Base-by-base conservation (phyloP, 2,329 filamentous ascomycete species). In the Lachnellula hyalina region DNA sequence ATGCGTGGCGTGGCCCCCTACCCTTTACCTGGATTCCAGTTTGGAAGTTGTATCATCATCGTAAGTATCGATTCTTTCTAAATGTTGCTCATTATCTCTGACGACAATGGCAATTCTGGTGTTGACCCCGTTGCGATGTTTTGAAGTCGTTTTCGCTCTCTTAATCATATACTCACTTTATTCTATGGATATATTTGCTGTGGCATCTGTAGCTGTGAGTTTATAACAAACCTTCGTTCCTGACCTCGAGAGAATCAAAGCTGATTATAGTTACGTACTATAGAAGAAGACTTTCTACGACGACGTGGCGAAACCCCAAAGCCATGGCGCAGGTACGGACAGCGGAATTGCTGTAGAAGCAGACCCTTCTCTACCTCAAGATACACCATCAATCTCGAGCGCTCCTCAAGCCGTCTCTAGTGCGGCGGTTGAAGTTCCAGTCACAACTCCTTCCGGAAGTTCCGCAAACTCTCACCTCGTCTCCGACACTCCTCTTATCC, bases 401-500 rank as follows among this genome's bases (percentile, higher is more conserved):
- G 15, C 17, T 5, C 38, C 38, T 6, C 38, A 41, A 41, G 38
- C 15, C 5, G 38, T n/a, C 15, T 41, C 38, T 15, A 41, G 28
- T 32, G 15, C 2, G 15, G 15, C 41, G 19, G 17, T 44, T 44
- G 15, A 44, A 25, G 11, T 21, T 3, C 41, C 11, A 12, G 2
- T 14, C 11, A 21, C 12, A 14, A 21, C 12, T 32, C 9, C 12
- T 12, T 8, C 32, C 21, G 23, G 5, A 25, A 28, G 44, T 12
- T 14, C 8, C 4, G 21, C n/a, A 32, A 32, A 23, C 23, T 32
- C 21, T 9, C 32, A 15, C n/a, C 25, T 35, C 47, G 44, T 38
- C 23, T 52, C 49, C 19, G 53, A 65, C 34, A 51, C 57, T 6
- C 63, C 66, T 2, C 59, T 64, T 4, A 60, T 69, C 17, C 47